Evolutionary conservation across 2,329 filamentous ascomycete species (phyloP).

Genomic region (Xylaria sp.): DNA sequence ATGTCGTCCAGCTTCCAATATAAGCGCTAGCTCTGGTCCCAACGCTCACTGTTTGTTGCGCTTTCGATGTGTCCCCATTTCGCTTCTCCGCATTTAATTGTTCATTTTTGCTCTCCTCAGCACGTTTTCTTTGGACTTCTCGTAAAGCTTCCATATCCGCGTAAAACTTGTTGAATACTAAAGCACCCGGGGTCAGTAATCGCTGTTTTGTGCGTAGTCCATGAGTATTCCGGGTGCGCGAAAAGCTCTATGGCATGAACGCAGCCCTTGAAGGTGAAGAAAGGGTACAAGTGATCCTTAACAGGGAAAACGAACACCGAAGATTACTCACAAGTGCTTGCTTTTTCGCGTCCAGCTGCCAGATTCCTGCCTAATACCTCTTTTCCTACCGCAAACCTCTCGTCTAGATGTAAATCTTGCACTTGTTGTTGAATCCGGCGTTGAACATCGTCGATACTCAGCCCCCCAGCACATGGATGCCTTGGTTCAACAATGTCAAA

Average conservation of each 20-base stretch:
- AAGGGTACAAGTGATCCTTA: background rate
- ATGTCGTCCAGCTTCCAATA: constrained; percentile 74
- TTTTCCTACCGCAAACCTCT: constrained; percentile 82
- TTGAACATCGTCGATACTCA: constrained; percentile 95
- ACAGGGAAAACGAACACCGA: background rate
- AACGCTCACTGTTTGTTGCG: constrained; percentile 60
- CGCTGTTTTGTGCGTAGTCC: background rate
- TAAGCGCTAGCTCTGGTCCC: constrained; percentile 69
- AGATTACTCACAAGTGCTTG: constrained; percentile 66
- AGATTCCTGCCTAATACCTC: constrained; percentile 90
- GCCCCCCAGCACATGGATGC: constrained; percentile 90
- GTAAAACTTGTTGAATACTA: constrained; percentile 84
- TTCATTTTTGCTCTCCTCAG: constrained; percentile 62
- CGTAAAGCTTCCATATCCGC: constrained; percentile 86
- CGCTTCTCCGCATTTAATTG: constrained; percentile 42
- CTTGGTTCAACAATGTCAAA: constrained; percentile 95
- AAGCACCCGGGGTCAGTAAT: constrained; percentile 4
- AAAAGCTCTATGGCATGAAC: background rate
- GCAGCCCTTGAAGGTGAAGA: background rate
- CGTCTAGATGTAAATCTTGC: constrained; percentile 91
- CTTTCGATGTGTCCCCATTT: constrained; percentile 53
- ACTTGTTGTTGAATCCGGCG: constrained; percentile 90
- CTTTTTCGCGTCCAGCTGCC: constrained; percentile 87
- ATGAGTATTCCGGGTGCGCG: too few species aligned
- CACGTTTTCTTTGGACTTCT: constrained; percentile 74